Base-by-base conservation (phyloP, 2,329 filamentous ascomycete species). In the Lasiodiplodia citricola region DNA sequence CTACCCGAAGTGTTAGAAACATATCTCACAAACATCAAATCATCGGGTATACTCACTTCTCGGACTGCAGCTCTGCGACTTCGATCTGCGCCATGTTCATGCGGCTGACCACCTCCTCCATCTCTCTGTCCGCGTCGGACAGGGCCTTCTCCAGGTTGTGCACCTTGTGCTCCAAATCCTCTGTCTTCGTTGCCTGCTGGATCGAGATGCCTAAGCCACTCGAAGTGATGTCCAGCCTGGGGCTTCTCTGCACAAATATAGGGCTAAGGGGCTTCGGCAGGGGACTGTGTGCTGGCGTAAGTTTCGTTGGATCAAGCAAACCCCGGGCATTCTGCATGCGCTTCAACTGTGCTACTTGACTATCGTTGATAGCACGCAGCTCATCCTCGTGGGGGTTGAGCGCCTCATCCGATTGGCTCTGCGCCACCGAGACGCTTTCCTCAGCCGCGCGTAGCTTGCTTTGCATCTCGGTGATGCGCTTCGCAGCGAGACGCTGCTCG, bases 341-440 rank as follows among this genome's bases (percentile, higher is more conserved):
- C 72, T 90, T 89, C 38, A 98, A 87, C 75, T 96, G 92, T 21
- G 85, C 84, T 76, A 88, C 93, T 75, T 96, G 90, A 69, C 88
- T 91, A 68, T 96, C 93, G 72, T 91, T 90, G 67, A 98, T 83
- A 25, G 87, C 84, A 21, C 87, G 83, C 47, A 97, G 87, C 80
- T 97, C 94, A 47, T 96, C 93, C 78, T 98, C 96, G 76, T 97
- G 94, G 60, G 89, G 90, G 54, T 88, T 83, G 68, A 98, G 88
- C 50, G 90, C 90, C 60, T 95, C 94, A 78, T 99, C 96, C 0
- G 93, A 95, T 23, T 91, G 88, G 68, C 93, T 90, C 79, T 98
- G 95, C 1, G 95, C 93, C 23, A 88, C 82, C 66, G 96, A 86
- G 25, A 99, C 87, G 74, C 91, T 88, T 70, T 98, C 94, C 78